Evolutionary conservation across 225 moss, liverwort and hornwort species (phyloP).

Genomic region (Sphagnum tenellum): DNA sequence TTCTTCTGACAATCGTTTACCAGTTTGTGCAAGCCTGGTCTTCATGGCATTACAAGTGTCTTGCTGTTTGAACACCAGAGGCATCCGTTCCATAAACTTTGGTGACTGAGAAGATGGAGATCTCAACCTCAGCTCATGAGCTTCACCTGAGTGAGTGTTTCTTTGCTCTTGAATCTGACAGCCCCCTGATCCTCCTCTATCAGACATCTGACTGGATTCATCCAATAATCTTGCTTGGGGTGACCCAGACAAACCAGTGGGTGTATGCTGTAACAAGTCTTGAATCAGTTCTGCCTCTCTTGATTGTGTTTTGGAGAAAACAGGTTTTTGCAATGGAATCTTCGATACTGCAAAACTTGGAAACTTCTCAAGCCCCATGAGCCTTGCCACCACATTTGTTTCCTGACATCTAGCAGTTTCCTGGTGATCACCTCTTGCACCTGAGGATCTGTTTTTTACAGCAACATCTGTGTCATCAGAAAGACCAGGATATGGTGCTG

Average conservation of each 20-base stretch:
- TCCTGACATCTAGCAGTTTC: too few species aligned
- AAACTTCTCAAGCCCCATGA: conserved; percentile 24
- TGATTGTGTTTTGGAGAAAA: not conserved
- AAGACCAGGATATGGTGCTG: too few species aligned
- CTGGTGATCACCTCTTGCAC: too few species aligned
- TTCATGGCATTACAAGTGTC: conserved; percentile 18
- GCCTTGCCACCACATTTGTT: conserved; percentile 16
- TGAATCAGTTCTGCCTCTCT: conserved; percentile 3
- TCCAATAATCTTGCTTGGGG: not conserved
- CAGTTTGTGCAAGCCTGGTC: conserved; percentile 8
- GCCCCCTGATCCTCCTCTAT: not conserved
- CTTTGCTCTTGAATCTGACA: not conserved
- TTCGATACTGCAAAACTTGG: conserved; percentile 1
- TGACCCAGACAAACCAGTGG: not conserved
- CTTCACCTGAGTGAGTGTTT: not conserved
- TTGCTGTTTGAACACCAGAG: conserved; percentile 12
- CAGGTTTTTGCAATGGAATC: not conserved
- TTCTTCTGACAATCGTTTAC: conserved; percentile 14
- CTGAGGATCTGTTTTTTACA: too few species aligned
- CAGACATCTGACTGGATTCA: not conserved
- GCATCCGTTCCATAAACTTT: conserved; percentile 15
- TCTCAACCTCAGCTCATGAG: not conserved
- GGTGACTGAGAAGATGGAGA: too few species aligned
- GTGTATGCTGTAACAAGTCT: not conserved
- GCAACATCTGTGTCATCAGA: too few species aligned